Evolutionary conservation across 768 basidiomycete genomes (phyloP).

Genomic region (Mycena alexandri): DNA sequence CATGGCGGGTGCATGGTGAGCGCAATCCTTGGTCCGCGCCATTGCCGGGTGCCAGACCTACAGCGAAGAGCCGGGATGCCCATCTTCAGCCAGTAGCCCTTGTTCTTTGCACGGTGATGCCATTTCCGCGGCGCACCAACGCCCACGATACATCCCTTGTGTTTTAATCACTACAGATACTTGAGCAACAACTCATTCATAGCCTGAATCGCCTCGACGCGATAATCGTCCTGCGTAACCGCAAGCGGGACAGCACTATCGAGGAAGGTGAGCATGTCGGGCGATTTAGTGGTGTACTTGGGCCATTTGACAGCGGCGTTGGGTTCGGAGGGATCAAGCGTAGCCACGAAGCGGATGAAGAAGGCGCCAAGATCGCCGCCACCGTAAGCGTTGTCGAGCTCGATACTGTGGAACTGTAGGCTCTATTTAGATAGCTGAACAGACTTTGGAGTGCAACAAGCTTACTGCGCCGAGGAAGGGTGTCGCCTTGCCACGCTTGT

Average conservation of each 20-base stretch:
- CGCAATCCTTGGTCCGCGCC: too few species aligned
- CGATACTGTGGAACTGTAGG: slow-evolving; percentile 15
- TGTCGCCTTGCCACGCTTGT: slow-evolving; percentile 21
- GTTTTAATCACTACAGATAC: slow-evolving; percentile 24
- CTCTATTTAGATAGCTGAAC: not conserved
- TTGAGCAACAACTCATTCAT: slow-evolving; percentile 23
- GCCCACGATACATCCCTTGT: not conserved
- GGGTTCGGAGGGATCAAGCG: slow-evolving; percentile 39
- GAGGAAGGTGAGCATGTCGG: slow-evolving; percentile 39
- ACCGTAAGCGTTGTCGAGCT: slow-evolving; percentile 30
- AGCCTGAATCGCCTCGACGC: slow-evolving; percentile 34
- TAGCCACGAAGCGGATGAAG: slow-evolving; percentile 43
- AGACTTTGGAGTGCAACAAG: not conserved
- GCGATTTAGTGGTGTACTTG: slow-evolving; percentile 31
- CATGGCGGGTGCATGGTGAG: too few species aligned
- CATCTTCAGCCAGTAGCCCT: too few species aligned
- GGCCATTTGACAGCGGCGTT: slow-evolving; percentile 41
- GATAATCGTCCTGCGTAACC: slow-evolving; percentile 40
- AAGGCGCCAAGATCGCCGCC: slow-evolving; percentile 36
- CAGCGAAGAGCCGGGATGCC: too few species aligned
- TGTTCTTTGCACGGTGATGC: too few species aligned
- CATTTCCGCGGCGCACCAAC: too few species aligned
- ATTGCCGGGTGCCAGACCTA: too few species aligned
- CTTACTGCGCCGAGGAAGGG: slow-evolving; percentile 25
- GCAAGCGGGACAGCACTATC: slow-evolving; percentile 34